Conservation (phyloP, 805 yeast genomes). For the Nakazawaea pomicola region DNA sequence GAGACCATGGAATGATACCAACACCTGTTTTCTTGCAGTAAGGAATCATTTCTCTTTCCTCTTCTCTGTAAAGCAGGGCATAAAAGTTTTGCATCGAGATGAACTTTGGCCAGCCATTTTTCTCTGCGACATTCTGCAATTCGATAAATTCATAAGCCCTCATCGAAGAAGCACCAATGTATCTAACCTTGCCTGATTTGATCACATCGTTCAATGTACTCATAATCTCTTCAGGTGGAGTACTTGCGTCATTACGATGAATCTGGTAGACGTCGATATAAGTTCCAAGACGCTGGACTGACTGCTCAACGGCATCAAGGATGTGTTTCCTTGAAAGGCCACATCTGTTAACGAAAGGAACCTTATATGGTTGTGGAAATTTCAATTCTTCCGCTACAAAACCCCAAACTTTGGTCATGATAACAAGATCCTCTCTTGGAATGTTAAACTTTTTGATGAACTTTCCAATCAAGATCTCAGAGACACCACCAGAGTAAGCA, state of each 20-base stretch:
- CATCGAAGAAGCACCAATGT: slow-evolving; percentile 65
- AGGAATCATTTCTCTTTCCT: slow-evolving; percentile 57
- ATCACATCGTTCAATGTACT: slow-evolving; percentile 49
- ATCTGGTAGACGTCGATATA: slow-evolving; percentile 51
- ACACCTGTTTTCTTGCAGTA: slow-evolving; percentile 49
- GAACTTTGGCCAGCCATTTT: slow-evolving; percentile 52
- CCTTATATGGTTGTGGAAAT: slow-evolving; percentile 20
- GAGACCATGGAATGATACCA: slow-evolving; percentile 59
- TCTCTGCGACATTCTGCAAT: slow-evolving; percentile 53
- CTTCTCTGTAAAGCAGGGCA: slow-evolving; percentile 56
- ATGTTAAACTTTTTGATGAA: slow-evolving; percentile 47
- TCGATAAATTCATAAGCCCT: slow-evolving; percentile 47
- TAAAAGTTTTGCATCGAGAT: slow-evolving; percentile 55
- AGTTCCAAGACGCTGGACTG: slow-evolving; percentile 45
- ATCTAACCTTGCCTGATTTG: slow-evolving; percentile 40
- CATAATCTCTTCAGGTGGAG: slow-evolving; percentile 52
- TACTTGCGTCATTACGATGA: slow-evolving; percentile 45
- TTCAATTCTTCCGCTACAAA: slow-evolving; percentile 23
- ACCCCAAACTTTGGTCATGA: slow-evolving; percentile 40
- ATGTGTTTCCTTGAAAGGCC: slow-evolving; percentile 45
- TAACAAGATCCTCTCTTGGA: slow-evolving; percentile 49
- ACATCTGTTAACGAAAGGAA: slow-evolving; percentile 22
- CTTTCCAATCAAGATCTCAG: slow-evolving; percentile 49
- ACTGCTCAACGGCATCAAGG: slow-evolving; percentile 35
- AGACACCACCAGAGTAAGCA: slow-evolving; percentile 39